Evolutionary conservation across 441 rosid species (phyloP), one percentile per base, ranked within the genome.

Genomic region (Oxalis stricta): DNA sequence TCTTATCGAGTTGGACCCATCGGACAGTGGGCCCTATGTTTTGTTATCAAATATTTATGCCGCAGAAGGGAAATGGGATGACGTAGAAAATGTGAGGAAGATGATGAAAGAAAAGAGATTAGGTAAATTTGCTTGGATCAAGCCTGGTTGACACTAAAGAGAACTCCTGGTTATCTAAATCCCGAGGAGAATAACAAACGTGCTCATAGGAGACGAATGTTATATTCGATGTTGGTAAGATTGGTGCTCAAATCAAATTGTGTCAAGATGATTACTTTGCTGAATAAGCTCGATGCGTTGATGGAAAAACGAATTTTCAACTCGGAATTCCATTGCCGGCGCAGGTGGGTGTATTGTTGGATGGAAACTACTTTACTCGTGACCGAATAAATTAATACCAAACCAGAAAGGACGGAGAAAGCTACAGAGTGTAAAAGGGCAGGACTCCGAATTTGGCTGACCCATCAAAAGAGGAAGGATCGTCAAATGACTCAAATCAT

Each of bases 221-320:
- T 63, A 20, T 58, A 59, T 29, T 63, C 74, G 1, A 56, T 71
- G 78, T 52, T 69, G 59, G 56, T 55, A 69, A 71, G 64, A 55
- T 69, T 21, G 65, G 67, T 23, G 43, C 54, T 18, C 55, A 58
- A 34, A 41, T 71, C 32, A 66, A 69, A 61, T 21, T 50, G 20
- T 53, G 59, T 11, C 16, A 16, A 14, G 40, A 38, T 55, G 52
- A 34, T 55, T 24, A 33, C 31, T 2, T n/a, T 10, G 18, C 17
- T 26, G 3, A 26, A 6, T 1, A 7, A 6, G 6, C 24, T 16
- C 10, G n/a, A 13, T 3, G 24, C 16, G n/a, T 10, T 5, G 10
- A 18, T 39, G 16, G 20, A 39, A 33, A n/a, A n/a, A n/a, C n/a
- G n/a, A n/a, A n/a, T n/a, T n/a, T n/a, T n/a, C n/a, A n/a, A n/a